phyloP scores from a whole-genome alignment of 129 eudicot genomes.

The Heracleum sosnowskyi region DNA sequence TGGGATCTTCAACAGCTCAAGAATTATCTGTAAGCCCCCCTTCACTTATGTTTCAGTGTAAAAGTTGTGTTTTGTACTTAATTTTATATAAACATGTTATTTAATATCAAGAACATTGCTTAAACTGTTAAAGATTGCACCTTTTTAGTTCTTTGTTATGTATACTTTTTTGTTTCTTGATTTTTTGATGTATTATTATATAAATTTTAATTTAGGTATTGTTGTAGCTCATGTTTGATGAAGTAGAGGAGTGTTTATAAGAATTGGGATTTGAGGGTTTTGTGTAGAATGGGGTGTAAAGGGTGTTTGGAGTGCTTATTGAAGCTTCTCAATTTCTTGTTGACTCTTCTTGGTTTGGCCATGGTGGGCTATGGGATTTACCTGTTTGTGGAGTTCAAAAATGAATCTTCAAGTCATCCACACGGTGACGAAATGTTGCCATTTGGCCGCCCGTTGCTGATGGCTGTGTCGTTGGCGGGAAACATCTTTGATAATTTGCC shows the following conservation, averaged over 20 bases:
- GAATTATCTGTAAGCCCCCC: not conserved
- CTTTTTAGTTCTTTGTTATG: not conserved
- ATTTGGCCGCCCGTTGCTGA: slow-evolving; percentile 87
- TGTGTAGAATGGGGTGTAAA: slow-evolving; percentile 58
- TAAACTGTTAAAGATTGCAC: not conserved
- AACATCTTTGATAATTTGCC: slow-evolving; percentile 64
- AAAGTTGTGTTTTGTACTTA: not conserved
- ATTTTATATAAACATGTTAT: not conserved
- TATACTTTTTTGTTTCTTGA: not conserved
- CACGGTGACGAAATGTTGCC: slow-evolving; percentile 36
- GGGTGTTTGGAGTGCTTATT: slow-evolving; percentile 82
- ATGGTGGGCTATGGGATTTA: slow-evolving; percentile 87
- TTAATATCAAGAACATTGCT: not conserved
- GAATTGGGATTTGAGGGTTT: slow-evolving; percentile 12
- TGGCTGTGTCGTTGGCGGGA: slow-evolving; percentile 48
- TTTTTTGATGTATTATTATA: not conserved
- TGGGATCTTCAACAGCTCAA: not conserved
- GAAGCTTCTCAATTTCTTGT: slow-evolving; percentile 84
- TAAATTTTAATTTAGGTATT: not conserved
- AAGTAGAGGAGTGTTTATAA: slow-evolving; percentile 11
- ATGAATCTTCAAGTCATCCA: slow-evolving; percentile 22
- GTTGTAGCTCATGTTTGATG: slow-evolving; percentile 15
- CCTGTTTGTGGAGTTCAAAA: slow-evolving; percentile 67
- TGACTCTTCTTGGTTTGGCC: slow-evolving; percentile 65
- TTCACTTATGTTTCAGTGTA: not conserved